Base-by-base conservation (phyloP, 2,329 filamentous ascomycete genomes). In the Allantophomopsis cytisporea region DNA sequence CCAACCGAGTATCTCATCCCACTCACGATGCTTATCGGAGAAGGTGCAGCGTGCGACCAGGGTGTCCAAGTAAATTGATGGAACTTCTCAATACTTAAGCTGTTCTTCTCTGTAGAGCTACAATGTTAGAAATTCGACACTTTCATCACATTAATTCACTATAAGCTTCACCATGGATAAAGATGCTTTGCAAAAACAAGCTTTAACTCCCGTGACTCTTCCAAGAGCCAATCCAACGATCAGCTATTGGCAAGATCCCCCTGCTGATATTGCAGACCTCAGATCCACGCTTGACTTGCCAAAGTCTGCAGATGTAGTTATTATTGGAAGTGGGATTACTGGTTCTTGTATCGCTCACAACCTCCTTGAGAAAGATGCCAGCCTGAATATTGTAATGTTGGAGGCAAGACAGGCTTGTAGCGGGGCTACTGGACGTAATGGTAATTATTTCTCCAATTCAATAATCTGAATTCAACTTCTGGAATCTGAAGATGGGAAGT, bases 351-450 rank as follows among this genome's bases (percentile, higher is more conserved):
- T 61, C 18, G 57, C 56, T 7, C 52, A 50, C 38, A 50, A 54
- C 31, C 41, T 59, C 14, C 47, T 59, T 11, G 38, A 37, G 14
- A 31, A 28, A 28, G 34, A 37, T 31, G 32, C 17, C 15, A 33
- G 13, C 14, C n/a, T 30, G 23, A 34, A 36, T 41, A 47, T 65
- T 28, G 49, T 63, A 11, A 47, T 65, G 40, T 49, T 65, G 5
- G 63, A 66, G 48, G 63, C 63, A 2, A 50, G 61, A 12, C 48
- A 53, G 43, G 50, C 52, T 20, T 57, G 53, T 39, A 57, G 54
- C 15, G 59, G 59, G 12, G 59, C 59, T 5, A 60, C 56, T 4
- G 57, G 57, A 13, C 51, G 58, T 7, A 71, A 71, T 44, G 66
- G 66, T 57, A 56, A 36, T 41, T 44, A 13, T 17, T 7, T 10